Conservation (phyloP, 2,329 filamentous ascomycete genomes). For the Emmonsiellopsis sp. region DNA sequence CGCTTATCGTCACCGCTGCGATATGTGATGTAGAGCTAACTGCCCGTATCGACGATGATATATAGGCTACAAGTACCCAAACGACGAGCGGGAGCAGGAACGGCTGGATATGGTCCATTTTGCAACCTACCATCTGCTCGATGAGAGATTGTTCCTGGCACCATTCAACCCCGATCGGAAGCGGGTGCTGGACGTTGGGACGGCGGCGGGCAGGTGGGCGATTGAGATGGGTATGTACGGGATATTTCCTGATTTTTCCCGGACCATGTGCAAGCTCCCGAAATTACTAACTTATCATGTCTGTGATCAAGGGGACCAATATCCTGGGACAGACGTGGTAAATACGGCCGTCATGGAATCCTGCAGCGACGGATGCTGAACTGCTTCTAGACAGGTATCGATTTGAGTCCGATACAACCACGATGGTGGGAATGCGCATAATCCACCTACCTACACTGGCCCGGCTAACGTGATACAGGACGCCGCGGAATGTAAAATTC, state of each 20-base stretch:
- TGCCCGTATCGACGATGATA: not conserved
- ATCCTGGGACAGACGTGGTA: slow-evolving; percentile 8
- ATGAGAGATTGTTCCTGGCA: slow-evolving; percentile 22
- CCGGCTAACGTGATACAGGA: slow-evolving; percentile 20
- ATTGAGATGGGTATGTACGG: slow-evolving; percentile 19
- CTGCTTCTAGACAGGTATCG: not conserved
- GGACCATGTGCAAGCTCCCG: not conserved
- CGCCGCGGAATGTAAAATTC: slow-evolving; percentile 54
- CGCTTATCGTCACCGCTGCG: not conserved
- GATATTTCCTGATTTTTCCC: not conserved
- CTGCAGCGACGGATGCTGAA: not conserved
- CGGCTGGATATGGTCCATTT: slow-evolving; percentile 32
- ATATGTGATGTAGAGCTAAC: not conserved
- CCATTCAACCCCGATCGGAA: slow-evolving; percentile 14
- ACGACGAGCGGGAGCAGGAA: slow-evolving; percentile 31
- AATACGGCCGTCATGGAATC: slow-evolving; percentile 7
- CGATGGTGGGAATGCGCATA: not conserved
- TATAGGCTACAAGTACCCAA: slow-evolving; percentile 22
- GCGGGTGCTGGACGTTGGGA: slow-evolving; percentile 22
- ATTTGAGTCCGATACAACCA: slow-evolving; percentile 6
- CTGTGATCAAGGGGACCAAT: slow-evolving; percentile 15
- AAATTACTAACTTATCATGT: not conserved
- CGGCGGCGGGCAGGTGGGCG: slow-evolving; percentile 23
- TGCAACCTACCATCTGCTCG: slow-evolving; percentile 16
- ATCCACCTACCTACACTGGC: slow-evolving; percentile 15